Percentiles rank a stretch among this genome's conserved stretches.
phyloP scores from a whole-genome alignment of 192 early-diverging fungal species.

The Linnemannia schmuckeri region DNA sequence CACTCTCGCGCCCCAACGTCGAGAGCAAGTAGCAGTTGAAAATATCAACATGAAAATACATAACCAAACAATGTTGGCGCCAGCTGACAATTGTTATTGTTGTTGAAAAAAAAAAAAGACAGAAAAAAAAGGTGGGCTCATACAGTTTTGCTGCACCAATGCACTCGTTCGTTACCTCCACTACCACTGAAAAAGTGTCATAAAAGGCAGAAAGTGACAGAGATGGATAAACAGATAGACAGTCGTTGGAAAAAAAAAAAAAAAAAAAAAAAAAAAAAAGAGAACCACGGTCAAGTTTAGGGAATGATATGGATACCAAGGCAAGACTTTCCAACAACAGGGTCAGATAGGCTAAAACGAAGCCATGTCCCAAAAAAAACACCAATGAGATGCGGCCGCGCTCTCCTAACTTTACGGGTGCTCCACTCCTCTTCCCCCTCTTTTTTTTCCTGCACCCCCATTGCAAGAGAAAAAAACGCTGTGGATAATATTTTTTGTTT shows the following conservation, averaged over 20 bases:
- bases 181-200: background rate
- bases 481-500: background rate
- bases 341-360: background rate
- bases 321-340: background rate
- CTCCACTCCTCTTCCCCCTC: background rate
- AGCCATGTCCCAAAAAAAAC: conserved; percentile 3
- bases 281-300: background rate
- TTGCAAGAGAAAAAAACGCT: background rate
- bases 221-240: background rate
- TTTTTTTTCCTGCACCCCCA: background rate
- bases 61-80: background rate
- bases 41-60: conserved; percentile 9
- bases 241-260: background rate
- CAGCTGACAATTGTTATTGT: background rate
- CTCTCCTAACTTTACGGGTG: conserved; percentile 21
- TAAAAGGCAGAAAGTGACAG: conserved; percentile 6
- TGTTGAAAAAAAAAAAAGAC: background rate
- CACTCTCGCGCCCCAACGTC: background rate
- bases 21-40: background rate
- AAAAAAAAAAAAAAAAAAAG: background rate
- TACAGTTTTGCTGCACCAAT: background rate
- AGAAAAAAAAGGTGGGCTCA: conserved; percentile 1
- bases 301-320: background rate
- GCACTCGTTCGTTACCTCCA: background rate
- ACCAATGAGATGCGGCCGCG: conserved; percentile 6